Conservation (phyloP, 768 basidiomycete species). For the Lactifluus subvellereus region DNA sequence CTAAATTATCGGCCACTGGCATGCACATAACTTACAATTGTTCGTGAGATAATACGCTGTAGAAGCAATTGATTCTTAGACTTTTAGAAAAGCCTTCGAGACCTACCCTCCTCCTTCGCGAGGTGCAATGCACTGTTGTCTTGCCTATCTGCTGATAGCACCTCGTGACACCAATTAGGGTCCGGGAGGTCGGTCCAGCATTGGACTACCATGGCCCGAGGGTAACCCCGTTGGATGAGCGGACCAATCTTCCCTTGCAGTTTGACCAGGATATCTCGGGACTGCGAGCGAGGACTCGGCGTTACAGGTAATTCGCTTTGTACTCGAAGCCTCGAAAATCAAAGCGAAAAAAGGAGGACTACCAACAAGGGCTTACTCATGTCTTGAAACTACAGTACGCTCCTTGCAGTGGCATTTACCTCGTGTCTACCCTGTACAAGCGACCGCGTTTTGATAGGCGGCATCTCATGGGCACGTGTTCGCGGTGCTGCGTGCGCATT, state of each 20-base stretch:
- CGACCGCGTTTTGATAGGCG: not conserved
- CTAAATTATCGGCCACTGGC: not conserved
- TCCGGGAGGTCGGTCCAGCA: too few relatives aligned
- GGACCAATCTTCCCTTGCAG: too few relatives aligned
- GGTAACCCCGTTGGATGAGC: not conserved
- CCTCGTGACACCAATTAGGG: not conserved
- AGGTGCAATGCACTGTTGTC: not conserved
- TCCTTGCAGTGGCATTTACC: not conserved
- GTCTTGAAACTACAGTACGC: not conserved
- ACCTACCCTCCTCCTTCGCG: not conserved
- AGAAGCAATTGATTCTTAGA: conserved; percentile 1
- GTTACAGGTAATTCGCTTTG: not conserved
- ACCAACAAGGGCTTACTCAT: not conserved
- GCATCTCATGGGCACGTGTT: conserved; percentile 7
- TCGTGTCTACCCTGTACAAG: not conserved
- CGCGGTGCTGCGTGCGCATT: conserved; percentile 9
- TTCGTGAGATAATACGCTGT: conserved; percentile 1
- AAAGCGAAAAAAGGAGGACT: not conserved
- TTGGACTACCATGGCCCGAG: too few relatives aligned
- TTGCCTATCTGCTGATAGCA: not conserved
- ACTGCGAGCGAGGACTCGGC: not conserved
- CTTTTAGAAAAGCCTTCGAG: not conserved
- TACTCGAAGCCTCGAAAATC: not conserved
- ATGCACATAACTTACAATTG: not conserved
- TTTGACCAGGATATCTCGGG: not conserved